A percentile compares a stretch with the other conserved stretches of the same genome.
Conservation (phyloP, 2,329 filamentous ascomycete genomes). For the Rhinocladiella similis region DNA sequence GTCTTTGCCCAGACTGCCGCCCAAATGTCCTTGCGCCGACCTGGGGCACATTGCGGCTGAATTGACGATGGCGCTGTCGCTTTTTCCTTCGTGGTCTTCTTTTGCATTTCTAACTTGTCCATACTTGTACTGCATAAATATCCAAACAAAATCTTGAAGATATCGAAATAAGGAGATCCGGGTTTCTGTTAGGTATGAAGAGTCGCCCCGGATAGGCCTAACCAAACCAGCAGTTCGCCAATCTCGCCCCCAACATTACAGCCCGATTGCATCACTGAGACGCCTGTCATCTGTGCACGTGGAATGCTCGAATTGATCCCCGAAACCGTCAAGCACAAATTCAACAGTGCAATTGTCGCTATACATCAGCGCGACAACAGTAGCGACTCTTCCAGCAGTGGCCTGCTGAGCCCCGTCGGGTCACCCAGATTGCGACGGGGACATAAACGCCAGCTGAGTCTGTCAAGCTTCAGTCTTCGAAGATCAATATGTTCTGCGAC, state of each 20-base stretch:
- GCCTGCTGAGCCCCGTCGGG: conserved; percentile 14
- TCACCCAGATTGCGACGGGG: conserved; percentile 12
- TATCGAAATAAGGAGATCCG: not conserved
- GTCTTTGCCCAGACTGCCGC: no score
- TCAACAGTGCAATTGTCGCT: conserved; percentile 3
- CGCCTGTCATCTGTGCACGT: not conserved
- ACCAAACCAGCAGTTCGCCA: not conserved
- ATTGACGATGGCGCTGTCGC: no score
- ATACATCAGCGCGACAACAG: conserved; percentile 12
- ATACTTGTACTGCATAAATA: no score
- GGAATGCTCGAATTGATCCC: conserved; percentile 20
- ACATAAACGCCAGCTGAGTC: conserved; percentile 17
- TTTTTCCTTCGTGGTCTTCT: no score
- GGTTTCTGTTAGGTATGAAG: not conserved
- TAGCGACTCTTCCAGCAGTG: conserved; percentile 11
- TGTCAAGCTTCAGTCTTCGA: conserved; percentile 16
- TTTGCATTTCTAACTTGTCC: no score
- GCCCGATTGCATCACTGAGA: not conserved
- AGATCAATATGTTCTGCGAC: conserved; percentile 19
- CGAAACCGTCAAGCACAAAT: conserved; percentile 12
- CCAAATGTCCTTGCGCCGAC: no score
- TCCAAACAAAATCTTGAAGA: not conserved
- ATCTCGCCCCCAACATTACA: not conserved
- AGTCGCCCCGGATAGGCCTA: not conserved
- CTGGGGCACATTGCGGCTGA: no score